Conservation (phyloP, 371 early-diverging fungal species). For the Blastocladiella emersonii region DNA sequence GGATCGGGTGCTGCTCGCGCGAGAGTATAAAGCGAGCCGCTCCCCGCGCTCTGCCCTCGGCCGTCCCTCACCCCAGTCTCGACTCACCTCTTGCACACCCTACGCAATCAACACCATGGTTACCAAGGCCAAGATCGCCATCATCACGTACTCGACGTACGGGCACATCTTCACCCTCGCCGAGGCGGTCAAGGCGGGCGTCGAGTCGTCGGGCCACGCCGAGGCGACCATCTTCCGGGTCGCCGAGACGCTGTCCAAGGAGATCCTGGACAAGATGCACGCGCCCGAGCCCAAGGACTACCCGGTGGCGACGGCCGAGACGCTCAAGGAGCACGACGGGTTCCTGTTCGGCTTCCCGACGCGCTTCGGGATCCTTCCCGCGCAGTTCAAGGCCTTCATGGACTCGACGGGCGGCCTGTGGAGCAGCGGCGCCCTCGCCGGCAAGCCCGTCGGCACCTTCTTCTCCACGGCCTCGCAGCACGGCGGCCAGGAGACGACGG, state of each 20-base stretch:
- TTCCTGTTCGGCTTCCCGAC: slow-evolving; percentile 67
- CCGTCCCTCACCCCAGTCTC: too few relatives aligned
- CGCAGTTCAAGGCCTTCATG: slow-evolving; percentile 59
- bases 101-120: too few relatives aligned
- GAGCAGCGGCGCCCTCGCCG: slow-evolving; percentile 43
- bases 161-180: slow-evolving; percentile 62
- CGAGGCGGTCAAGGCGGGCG: slow-evolving; percentile 44
- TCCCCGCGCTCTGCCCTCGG: too few relatives aligned
- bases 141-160: slow-evolving; percentile 54
- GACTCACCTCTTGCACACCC: too few relatives aligned
- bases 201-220: slow-evolving; percentile 35
- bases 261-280: slow-evolving; percentile 54
- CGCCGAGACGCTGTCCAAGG: slow-evolving; percentile 46
- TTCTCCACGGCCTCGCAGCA: slow-evolving; percentile 54
- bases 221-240: slow-evolving; percentile 52
- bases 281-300: slow-evolving; percentile 40
- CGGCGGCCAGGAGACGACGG: slow-evolving; percentile 71
- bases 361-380: slow-evolving; percentile 54
- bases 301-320: slow-evolving; percentile 39
- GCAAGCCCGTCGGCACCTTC: slow-evolving; percentile 62
- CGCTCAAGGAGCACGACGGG: slow-evolving; percentile 32
- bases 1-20: too few relatives aligned
- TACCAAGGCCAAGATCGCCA: slow-evolving; percentile 20
- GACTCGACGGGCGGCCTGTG: slow-evolving; percentile 65
- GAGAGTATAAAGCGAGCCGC: too few relatives aligned